A percentile compares a stretch with the other conserved stretches of the same genome.
Conservation (phyloP, 2,329 filamentous ascomycete genomes). For the Microascus cirrosus region DNA sequence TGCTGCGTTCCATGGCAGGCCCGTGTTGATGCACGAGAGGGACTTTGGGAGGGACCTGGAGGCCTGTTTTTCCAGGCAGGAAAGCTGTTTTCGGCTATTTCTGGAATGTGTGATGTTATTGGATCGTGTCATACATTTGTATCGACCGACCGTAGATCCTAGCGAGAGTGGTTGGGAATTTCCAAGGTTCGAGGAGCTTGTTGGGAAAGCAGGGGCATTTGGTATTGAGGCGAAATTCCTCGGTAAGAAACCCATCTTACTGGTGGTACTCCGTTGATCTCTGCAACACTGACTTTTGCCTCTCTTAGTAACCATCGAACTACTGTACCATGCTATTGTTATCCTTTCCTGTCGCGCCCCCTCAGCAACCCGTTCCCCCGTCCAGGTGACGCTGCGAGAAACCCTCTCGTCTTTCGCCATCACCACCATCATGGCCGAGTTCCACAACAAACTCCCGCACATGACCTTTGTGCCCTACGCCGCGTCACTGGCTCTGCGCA, state of each 20-base stretch:
- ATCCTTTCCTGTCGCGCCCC: constrained; percentile 1
- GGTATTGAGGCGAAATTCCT: neutral
- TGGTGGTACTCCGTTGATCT: too few relatives aligned
- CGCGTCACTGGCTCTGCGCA: neutral
- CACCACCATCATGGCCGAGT: neutral
- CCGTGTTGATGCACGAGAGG: constrained; percentile 4
- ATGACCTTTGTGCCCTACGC: constrained; percentile 1
- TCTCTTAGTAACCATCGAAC: constrained; percentile 2
- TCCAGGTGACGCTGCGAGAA: neutral
- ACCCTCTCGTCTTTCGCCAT: neutral
- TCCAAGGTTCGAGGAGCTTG: constrained; percentile 1
- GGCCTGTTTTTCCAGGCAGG: constrained; percentile 1
- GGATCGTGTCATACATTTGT: neutral
- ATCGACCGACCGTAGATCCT: neutral
- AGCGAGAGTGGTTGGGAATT: neutral
- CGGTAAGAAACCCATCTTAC: neutral
- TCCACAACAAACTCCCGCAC: neutral
- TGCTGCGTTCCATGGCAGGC: constrained; percentile 1
- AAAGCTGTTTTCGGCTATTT: neutral
- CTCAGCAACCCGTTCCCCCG: neutral
- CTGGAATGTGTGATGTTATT: neutral
- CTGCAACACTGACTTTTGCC: neutral
- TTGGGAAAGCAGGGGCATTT: neutral
- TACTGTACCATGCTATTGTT: constrained; percentile 1
- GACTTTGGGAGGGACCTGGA: constrained; percentile 2